Evolutionary conservation across 2,329 filamentous ascomycete species (phyloP), one percentile per base, ranked within the genome.

Genomic region (Aspergillus brunneoviolaceus): DNA sequence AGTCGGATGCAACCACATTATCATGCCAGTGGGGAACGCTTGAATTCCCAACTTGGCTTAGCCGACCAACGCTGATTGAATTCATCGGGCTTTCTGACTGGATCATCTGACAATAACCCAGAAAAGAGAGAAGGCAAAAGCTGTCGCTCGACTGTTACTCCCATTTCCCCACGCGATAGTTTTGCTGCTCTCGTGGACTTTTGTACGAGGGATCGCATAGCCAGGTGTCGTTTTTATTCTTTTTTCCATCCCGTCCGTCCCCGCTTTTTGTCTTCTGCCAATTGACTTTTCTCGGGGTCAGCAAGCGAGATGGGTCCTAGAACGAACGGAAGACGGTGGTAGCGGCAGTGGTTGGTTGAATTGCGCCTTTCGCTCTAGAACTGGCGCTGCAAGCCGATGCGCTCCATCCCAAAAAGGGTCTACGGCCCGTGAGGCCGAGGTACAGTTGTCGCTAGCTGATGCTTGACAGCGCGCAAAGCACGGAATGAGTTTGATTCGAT

Each of bases 1-100:
- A 48, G 25, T 49, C 49, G 54, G 49, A 63, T 63, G 60, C 62
- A 63, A 63, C 62, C 60, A 58, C 58, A 55, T 58, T 63, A 63
- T 63, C 62, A 60, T 48, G 25, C 23, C 54, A 21, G 62, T 53
- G 60, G 61, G 49, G 58, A 55, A 29, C 42, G 53, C 27, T 21
- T 55, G 49, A 9, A 42, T 45, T 45, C 39, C 39, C 6, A 19
- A n/a, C 39, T 45, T 45, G 39, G 39, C 39, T 19, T 39, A 42
- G 49, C 23, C 35, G 39, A 48, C 53, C 45, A 33, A 48, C 55
- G 25, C 29, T 49, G 45, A 16, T 53, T 33, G 39, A 51, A 45
- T 55, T 29, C 35, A 49, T 57, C 49, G 42, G 49, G 35, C 53
- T 47, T 55, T 59, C 31, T 35, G 49, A 51, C 52, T 56, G 56